A percentile compares a stretch with the other conserved stretches of the same genome.
Evolutionary conservation across 352 stramenopile genomes (phyloP).

Genomic region (Pythium plurisporium): DNA sequence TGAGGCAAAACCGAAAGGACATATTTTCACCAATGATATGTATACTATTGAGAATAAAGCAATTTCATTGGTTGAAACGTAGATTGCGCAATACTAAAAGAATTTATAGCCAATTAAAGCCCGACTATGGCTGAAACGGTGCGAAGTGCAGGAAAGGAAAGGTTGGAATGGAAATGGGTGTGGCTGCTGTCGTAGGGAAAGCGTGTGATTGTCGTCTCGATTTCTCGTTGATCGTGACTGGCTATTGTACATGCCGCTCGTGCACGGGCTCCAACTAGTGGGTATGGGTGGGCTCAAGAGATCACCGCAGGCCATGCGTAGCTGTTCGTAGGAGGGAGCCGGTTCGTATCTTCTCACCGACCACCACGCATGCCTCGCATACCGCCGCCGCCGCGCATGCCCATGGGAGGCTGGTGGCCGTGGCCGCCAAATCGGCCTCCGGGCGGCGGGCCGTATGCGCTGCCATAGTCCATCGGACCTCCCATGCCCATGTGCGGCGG

Average conservation of each 20-base stretch:
- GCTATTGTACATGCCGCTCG: too few species aligned
- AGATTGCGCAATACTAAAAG: constrained; percentile 1
- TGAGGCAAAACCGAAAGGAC: not conserved
- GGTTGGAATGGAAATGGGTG: not conserved
- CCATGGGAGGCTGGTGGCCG: constrained; percentile 27
- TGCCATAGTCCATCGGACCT: constrained; percentile 31
- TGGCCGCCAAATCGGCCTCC: constrained; percentile 42
- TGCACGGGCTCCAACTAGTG: too few species aligned
- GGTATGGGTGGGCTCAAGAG: not conserved
- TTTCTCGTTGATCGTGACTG: too few species aligned
- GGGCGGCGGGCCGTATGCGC: constrained; percentile 57
- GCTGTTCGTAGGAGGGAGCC: not conserved
- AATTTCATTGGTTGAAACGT: not conserved
- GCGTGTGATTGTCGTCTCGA: too few species aligned
- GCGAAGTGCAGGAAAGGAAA: not conserved
- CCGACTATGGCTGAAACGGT: not conserved
- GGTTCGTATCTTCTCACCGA: constrained; percentile 21
- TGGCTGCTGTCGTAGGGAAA: too few species aligned
- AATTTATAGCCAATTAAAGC: constrained; percentile 4
- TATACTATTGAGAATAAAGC: not conserved
- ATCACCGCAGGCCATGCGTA: too few species aligned
- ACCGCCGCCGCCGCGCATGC: constrained; percentile 34
- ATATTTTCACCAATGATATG: not conserved
- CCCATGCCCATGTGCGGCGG: constrained; percentile 8
- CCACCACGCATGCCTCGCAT: constrained; percentile 57